Conservation (phyloP, 208 protist species). For the Entamoeba dispar region DNA sequence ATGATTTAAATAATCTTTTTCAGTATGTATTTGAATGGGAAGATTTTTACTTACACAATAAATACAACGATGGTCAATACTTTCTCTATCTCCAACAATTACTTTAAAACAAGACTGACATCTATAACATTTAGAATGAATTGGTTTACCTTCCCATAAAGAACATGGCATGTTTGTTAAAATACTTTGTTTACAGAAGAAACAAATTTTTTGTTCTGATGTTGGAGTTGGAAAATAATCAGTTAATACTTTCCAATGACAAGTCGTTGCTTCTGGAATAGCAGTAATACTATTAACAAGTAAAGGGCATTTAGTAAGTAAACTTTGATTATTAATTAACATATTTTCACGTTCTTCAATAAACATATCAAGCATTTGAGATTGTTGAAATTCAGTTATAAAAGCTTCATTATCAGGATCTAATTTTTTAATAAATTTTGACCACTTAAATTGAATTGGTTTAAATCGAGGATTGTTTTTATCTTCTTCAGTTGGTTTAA, state of each 20-base stretch:
- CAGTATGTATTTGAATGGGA: neutral
- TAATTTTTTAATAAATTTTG: neutral
- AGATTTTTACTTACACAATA: neutral
- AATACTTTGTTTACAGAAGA: neutral
- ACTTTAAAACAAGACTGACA: neutral
- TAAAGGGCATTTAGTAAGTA: neutral
- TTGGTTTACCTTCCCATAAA: neutral
- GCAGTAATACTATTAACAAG: neutral
- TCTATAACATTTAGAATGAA: neutral
- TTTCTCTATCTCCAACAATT: neutral
- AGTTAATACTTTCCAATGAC: neutral
- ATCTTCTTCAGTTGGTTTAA: neutral
- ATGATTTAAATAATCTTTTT: neutral
- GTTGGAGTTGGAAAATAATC: neutral
- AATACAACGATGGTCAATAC: neutral
- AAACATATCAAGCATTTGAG: neutral
- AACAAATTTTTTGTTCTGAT: neutral
- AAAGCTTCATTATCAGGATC: neutral
- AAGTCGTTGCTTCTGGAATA: neutral
- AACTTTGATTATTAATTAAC: neutral
- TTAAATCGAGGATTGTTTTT: neutral
- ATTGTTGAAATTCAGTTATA: neutral
- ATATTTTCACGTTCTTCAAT: neutral
- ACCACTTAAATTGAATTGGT: neutral
- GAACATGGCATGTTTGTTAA: neutral